Evolutionary conservation across 2,329 filamentous ascomycete species (phyloP), one percentile per base, ranked within the genome.

Genomic region (Aureobasidium pullulans): DNA sequence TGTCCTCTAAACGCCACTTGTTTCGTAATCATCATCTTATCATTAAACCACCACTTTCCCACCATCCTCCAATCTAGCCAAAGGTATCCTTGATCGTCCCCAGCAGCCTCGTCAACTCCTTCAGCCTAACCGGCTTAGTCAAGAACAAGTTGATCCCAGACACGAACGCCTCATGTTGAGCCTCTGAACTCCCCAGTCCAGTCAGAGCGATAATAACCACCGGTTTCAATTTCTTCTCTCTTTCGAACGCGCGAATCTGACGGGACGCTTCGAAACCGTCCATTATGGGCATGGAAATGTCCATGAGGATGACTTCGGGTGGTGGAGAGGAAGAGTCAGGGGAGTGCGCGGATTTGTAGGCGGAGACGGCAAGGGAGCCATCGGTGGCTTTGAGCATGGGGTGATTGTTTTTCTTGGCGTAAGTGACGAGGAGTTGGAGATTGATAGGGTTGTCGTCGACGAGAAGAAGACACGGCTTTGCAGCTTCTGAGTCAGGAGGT

Each of bases 291-390:
- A 60, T 60, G 36, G 42, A n/a, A 28, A 64, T 62, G 23, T 66
- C 77, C 76, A 80, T 80, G 11, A 80, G 71, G 2, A 80, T 16
- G n/a, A 42, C 50, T 43, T 42, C 37, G 4, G 50, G 37, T 16
- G 13, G 15, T 28, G 39, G 28, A 28, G 11, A 15, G 31, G 53
- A 15, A n/a, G 40, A 15, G 10, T 6, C 13, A 13, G 7, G 4
- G 5, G 11, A 28, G 42, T 60, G 15, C 54, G 62, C 61, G 36
- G 64, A 43, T 40, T 39, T 68, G 46, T 74, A 75, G 36, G 67
- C 67, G 6, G 76, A 66, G 0, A 80, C 71, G 3, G 77, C 78
- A 62, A 78, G 71, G 0, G 74, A 68, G 1, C 77, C 78, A 62
- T 79, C 71, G 28, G 65, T 64, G 2, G 76, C 77, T 29, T 70